Base-by-base conservation (phyloP, 176 grass and related monocot species). In the Raddia guianensis region DNA sequence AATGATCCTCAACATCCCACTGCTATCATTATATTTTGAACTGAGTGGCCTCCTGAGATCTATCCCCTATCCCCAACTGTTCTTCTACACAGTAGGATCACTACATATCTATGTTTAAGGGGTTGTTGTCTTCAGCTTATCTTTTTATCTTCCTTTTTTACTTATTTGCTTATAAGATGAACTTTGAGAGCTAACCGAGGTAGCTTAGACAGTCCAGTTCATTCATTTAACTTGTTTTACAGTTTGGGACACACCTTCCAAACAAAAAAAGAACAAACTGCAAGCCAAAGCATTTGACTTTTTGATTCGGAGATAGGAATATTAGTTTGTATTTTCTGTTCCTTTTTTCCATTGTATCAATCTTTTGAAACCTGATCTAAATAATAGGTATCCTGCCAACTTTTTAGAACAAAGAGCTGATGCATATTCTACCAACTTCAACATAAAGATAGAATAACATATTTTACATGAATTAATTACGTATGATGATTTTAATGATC, bases 371-470 rank as follows among this genome's bases (percentile, higher is more conserved):
- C 64, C 11, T 54, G 49, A 10, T 66, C 12, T 18, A 33, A 54
- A 66, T 66, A 66, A 66, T 52, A 65, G 75, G 19, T 65, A 12
- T 10, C 34, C 7, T 67, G 55, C 11, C 19, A 44, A 62, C 47
- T 53, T 63, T 42, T 32, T 2, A 64, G 18, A 73, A 40, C 45
- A 70, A 49, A 35, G 19, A 43, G 60, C 47, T 45, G 12, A 1
- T 49, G 15, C 27, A 27, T 6, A 37, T 65, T 72, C 27, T 74
- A 9, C 9, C 60, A 52, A 12, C 11, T 70, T 58, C 72, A 51
- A 21, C 19, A 40, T 73, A 63, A 33, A 74, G 18, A 55, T 12
- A 83, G 27, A 45, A 64, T 89, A 63, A 79, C 40, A 43, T 7
- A 49, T 43, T 49, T 0, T 88, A 49, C 68, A 19, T 9, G 47